phyloP scores from a whole-genome alignment of 1,284 basidiomycete species.

The Moesziomyces globuligerus region DNA sequence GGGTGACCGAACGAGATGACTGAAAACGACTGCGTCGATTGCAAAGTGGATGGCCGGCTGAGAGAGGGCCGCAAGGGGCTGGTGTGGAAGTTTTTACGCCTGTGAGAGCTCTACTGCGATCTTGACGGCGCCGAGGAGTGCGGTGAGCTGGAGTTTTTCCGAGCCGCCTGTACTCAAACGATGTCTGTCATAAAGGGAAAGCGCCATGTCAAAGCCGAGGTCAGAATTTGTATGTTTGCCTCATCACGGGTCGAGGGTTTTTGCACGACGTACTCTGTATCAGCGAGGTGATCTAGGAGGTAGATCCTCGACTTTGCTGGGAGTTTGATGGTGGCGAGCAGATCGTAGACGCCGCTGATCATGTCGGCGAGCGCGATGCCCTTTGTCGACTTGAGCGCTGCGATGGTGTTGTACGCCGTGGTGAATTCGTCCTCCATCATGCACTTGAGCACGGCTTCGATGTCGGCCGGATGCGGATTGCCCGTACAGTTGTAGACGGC shows the following conservation, averaged over 20 bases:
- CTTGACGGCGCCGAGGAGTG: conserved; percentile 91
- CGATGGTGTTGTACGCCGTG: conserved; percentile 86
- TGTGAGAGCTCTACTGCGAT: conserved; percentile 79
- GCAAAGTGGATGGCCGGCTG: too few relatives aligned
- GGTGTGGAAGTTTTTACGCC: neutral
- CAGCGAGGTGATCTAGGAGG: conserved; percentile 82
- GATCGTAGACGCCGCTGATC: conserved; percentile 91
- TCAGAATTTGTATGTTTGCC: too few relatives aligned
- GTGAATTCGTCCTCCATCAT: conserved; percentile 98
- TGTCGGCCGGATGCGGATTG: conserved; percentile 91
- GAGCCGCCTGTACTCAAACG: conserved; percentile 89
- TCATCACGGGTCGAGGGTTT: too few relatives aligned
- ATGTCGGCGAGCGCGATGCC: conserved; percentile 95
- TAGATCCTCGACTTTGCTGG: conserved; percentile 87
- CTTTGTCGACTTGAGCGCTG: conserved; percentile 84
- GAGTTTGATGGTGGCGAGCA: conserved; percentile 84
- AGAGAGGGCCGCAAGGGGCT: too few relatives aligned
- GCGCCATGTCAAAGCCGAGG: too few relatives aligned
- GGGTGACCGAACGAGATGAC: too few relatives aligned
- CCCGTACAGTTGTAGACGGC: conserved; percentile 98
- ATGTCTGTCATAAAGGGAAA: conserved; percentile 73
- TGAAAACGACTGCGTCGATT: too few relatives aligned
- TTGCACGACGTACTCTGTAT: conserved; percentile 87
- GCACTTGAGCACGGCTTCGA: conserved; percentile 89
- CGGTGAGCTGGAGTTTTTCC: conserved; percentile 94